Evolutionary conservation across 352 stramenopile species (phyloP), one percentile per base, ranked within the genome.

Genomic region (Pythium apleroticum): DNA sequence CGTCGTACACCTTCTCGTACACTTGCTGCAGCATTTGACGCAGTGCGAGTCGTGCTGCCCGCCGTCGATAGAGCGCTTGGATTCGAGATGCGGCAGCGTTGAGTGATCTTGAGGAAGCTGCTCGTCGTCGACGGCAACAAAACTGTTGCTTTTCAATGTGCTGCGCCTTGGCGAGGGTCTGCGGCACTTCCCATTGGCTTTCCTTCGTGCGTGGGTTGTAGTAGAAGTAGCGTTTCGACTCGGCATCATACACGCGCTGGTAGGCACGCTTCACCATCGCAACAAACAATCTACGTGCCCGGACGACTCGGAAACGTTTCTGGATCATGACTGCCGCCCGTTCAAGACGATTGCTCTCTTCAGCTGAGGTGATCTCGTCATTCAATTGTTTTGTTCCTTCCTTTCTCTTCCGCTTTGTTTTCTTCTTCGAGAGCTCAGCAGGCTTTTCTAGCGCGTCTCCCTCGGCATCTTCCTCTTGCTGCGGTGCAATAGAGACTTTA

Each of bases 181-280:
- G n/a, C 17, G 77, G 77, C 9, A 67, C 20, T 45, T 76, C 56
- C 75, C 74, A 81, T 27, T 78, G 72, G 56, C 74, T 83, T 25
- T 63, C 33, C 10, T 39, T 53, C 1, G 74, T 80, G 17, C 66
- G 63, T 24, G 55, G 30, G 66, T 83, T 83, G 70, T 78, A 86
- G 73, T 81, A 86, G 43, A 80, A 83, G 43, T 76, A 81, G 12
- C 66, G 60, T 48, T 78, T 74, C 52, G 57, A 73, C 7, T 61
- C 65, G 20, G 70, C 56, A 31, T 81, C 63, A 33, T 74, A 63
- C 7, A 78, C 66, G 5, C 73, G 67, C 10, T 78, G 60, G 43
- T 75, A 79, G 0, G 66, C 68, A 49, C 66, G 62, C 0, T 56
- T 37, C n/a, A 82, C 55, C 28, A 79, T 62, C 43, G 66, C 31